Evolutionary conservation across 2,329 filamentous ascomycete species (phyloP).

Genomic region (Sclerotinia minor): DNA sequence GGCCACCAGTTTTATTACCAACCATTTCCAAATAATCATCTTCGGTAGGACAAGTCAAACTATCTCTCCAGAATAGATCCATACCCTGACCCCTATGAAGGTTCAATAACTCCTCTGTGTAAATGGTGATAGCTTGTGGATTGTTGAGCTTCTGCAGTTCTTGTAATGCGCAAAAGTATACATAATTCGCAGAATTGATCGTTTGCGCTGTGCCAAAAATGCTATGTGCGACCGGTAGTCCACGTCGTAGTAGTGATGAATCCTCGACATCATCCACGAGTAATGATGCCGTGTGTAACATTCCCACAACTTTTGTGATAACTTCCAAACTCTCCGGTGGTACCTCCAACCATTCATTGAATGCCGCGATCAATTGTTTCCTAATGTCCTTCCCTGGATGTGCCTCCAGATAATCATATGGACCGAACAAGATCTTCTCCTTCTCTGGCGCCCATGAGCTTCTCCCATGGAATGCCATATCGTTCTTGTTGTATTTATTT

Average conservation of each 20-base stretch:
- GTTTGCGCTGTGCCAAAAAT: conserved; percentile 87
- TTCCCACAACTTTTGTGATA: conserved; percentile 77
- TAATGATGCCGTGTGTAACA: conserved; percentile 82
- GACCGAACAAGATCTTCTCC: conserved; percentile 73
- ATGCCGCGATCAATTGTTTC: conserved; percentile 74
- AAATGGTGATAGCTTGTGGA: conserved; percentile 66
- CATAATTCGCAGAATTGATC: conserved; percentile 88
- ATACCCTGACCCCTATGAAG: conserved; percentile 86
- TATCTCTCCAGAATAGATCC: conserved; percentile 89
- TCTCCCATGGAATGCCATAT: conserved; percentile 40
- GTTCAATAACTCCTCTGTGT: conserved; percentile 79
- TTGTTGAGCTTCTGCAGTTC: conserved; percentile 72
- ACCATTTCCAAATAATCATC: conserved; percentile 96
- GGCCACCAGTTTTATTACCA: conserved; percentile 82
- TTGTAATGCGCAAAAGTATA: conserved; percentile 78
- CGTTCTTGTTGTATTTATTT: conserved; percentile 36
- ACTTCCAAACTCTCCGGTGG: conserved; percentile 67
- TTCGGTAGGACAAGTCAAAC: conserved; percentile 77
- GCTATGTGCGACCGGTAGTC: conserved; percentile 77
- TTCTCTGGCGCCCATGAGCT: conserved; percentile 67
- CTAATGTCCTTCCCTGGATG: conserved; percentile 86
- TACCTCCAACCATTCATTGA: conserved; percentile 78
- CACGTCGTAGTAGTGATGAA: conserved; percentile 71
- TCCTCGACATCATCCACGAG: conserved; percentile 90
- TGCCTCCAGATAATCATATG: conserved; percentile 76